Base-by-base conservation (phyloP, 208 protist species). In the Acanthamoeba healyi region DNA sequence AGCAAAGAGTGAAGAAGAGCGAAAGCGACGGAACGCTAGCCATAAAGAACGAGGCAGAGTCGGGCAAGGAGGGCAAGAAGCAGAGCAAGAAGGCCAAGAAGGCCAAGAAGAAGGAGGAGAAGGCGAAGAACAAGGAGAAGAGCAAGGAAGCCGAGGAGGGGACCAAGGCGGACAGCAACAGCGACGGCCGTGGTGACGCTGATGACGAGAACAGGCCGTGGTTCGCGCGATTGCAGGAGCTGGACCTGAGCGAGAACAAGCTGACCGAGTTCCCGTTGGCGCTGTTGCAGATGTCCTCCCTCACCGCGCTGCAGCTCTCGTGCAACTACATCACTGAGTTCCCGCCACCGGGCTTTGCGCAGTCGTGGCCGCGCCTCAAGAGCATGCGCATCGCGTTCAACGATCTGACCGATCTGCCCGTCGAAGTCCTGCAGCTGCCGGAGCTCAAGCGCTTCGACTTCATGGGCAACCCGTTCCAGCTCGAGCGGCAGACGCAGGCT, bases 191-290 rank as follows among this genome's bases (percentile, higher is more conserved):
- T 54, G 49, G 49, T 15, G 49, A 54, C 22, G 14, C n/a, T 7
- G 61, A 7, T 70, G 67, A 42, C 2, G 34, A 77, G 34, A 36
- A 42, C 19, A 17, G 4, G 19, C 34, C 67, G 67, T 77, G 67
- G 67, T 77, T 46, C 34, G 29, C 14, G 5, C 29, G 38, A 3
- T 36, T 87, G 79, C 79, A 61, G 42, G 79, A 63, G 79, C 49
- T 87, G 79, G 46, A 87, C 46, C 42, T 87, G 79, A 61, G 49
- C 40, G 46, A 87, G 46, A 87, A 87, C 42, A 51, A 40, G 46
- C 79, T 87, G 29, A 87, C 79, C n/a, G 79, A 87, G 79, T 34
- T 87, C 49, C 79, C 79, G 40, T 44, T 22, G 38, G 49, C 46
- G 15, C 17, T 87, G 36, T 12, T 51, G 15, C 46, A n/a, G n/a